phyloP scores from a whole-genome alignment of 139 green algal species.

The Raphidocelis subcapitata region DNA sequence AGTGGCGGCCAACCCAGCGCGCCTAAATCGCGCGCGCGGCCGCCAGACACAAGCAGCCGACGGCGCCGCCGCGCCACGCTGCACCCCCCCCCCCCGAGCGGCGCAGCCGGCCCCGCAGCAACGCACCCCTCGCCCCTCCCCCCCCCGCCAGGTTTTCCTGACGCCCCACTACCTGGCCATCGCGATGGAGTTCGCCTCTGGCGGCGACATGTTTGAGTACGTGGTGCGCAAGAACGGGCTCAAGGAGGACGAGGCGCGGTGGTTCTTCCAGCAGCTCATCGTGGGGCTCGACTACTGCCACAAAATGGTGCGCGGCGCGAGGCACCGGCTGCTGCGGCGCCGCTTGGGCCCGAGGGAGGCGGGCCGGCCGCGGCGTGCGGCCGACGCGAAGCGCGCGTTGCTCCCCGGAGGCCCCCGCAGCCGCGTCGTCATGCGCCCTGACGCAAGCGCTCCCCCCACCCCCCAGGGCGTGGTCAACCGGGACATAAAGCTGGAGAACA shows the following conservation, averaged over 20 bases:
- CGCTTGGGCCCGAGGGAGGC: neutral
- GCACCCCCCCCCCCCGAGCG: no score
- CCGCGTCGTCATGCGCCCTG: neutral
- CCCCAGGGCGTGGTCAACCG: constrained; percentile 80
- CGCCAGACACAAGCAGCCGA: neutral
- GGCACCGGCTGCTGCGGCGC: constrained; percentile 7
- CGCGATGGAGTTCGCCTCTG: constrained; percentile 90
- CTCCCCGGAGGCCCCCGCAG: no score
- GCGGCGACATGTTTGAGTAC: constrained; percentile 93
- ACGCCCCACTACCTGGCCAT: constrained; percentile 81
- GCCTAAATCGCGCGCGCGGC: neutral
- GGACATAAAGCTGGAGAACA: constrained; percentile 80
- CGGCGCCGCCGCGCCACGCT: no score
- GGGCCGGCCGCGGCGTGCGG: no score
- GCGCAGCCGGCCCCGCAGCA: neutral
- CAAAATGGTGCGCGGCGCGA: constrained; percentile 55
- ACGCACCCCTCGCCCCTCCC: neutral
- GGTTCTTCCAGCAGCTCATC: constrained; percentile 97
- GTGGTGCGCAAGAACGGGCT: constrained; percentile 33
- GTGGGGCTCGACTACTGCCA: constrained; percentile 88
- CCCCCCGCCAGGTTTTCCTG: constrained; percentile 86
- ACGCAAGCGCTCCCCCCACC: neutral
- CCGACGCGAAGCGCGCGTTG: no score
- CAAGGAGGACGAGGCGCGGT: constrained; percentile 26
- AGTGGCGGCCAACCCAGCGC: neutral